Conservation (phyloP, 495 filamentous ascomycete species). For the Viridothelium virens region DNA sequence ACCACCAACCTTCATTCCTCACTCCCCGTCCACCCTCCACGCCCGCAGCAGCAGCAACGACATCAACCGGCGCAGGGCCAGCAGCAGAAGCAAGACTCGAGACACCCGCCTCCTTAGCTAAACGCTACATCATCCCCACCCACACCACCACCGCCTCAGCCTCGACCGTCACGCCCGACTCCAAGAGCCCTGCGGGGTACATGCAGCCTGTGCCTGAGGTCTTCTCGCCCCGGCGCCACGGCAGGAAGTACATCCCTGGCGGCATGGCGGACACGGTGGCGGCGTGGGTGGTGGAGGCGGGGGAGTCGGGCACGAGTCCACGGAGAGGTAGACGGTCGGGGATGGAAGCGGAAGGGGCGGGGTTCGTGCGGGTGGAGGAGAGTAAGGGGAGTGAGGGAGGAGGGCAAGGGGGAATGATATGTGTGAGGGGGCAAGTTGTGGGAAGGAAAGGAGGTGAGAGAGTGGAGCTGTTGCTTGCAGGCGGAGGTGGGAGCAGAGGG, state of each 20-base stretch:
- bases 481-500: constrained; percentile 1
- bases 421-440: neutral
- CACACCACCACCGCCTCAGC: neutral
- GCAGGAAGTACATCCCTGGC: constrained; percentile 34
- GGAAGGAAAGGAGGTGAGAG: neutral
- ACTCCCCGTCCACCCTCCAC: neutral
- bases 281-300: constrained; percentile 35
- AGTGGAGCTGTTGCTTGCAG: constrained; percentile 18
- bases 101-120: neutral
- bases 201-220: constrained; percentile 28
- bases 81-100: neutral
- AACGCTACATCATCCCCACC: neutral
- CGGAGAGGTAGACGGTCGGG: constrained; percentile 17
- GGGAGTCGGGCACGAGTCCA: constrained; percentile 22
- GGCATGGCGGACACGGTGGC: constrained; percentile 34
- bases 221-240: constrained; percentile 37
- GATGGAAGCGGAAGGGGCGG: constrained; percentile 17
- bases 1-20: neutral
- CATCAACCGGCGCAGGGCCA: neutral
- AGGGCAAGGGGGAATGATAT: constrained; percentile 4
- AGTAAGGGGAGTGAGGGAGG: constrained; percentile 12
- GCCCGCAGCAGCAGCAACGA: neutral
- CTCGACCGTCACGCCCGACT: constrained; percentile 8
- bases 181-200: neutral
- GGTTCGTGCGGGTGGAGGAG: constrained; percentile 17